These are phyloP conservation scores for Houttuynia cordata DNA, from an alignment of 164 flowering plant genomes.

Conservation along the genomic window DNA sequence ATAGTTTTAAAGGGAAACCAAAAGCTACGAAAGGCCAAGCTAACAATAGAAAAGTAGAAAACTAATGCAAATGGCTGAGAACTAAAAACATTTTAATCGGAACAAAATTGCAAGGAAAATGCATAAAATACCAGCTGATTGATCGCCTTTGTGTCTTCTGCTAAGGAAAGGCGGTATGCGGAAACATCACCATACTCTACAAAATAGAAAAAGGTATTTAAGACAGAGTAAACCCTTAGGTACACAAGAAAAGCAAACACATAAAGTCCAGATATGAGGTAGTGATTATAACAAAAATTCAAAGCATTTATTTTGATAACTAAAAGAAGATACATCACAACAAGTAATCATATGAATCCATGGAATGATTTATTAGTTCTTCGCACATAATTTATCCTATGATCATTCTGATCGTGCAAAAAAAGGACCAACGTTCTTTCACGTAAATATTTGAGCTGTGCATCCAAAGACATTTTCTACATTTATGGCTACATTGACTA, in stretches of 20 bases:
- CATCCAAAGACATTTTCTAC: no score
- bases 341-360: no score
- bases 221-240: neutral
- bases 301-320: no score
- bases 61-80: neutral
- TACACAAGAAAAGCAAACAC: neutral
- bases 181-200: conserved; percentile 89
- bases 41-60: no score
- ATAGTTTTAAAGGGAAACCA: neutral
- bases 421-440: no score
- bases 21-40: neutral
- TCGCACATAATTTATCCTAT: no score
- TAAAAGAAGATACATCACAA: no score
- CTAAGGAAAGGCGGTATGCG: conserved; percentile 80
- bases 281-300: neutral
- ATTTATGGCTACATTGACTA: no score
- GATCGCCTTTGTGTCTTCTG: conserved; percentile 93
- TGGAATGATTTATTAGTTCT: no score
- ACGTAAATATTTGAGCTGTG: no score
- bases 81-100: neutral
- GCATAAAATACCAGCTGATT: conserved; percentile 67
- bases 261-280: neutral
- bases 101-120: neutral
- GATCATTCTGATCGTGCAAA: no score
- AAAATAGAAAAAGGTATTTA: conserved; percentile 4